phyloP scores from a whole-genome alignment of 2,329 filamentous ascomycete genomes.

The Gaeumannomyces tritici region DNA sequence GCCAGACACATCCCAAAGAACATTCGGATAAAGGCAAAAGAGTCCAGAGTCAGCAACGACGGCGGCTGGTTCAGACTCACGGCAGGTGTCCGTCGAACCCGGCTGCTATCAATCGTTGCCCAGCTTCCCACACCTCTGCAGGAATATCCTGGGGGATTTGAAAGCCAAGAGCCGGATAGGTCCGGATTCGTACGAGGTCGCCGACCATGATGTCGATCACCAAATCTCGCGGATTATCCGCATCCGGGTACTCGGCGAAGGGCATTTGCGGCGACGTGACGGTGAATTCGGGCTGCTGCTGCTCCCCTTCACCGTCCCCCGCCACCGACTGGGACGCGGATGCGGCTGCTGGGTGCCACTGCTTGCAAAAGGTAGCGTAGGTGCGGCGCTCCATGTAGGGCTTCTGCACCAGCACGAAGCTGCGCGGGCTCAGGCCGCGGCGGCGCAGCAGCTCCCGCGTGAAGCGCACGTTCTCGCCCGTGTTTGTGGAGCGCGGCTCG shows the following conservation, averaged over 20 bases:
- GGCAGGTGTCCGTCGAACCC: conserved; percentile 29
- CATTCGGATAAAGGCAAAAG: too few species aligned
- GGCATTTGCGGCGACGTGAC: conserved; percentile 29
- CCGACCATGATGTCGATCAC: conserved; percentile 35
- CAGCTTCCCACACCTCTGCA: conserved; percentile 29
- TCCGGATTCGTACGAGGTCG: conserved; percentile 30
- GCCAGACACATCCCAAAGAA: too few species aligned
- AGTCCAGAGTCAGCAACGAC: too few species aligned
- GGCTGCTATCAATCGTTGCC: conserved; percentile 25
- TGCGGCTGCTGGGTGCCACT: conserved; percentile 27
- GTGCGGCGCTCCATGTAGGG: conserved; percentile 38
- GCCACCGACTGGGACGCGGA: neutral
- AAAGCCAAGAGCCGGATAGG: conserved; percentile 31
- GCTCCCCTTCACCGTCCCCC: neutral
- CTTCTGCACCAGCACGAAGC: conserved; percentile 35
- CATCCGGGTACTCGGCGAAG: conserved; percentile 30
- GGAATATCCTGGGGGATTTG: conserved; percentile 34
- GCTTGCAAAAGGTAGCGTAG: conserved; percentile 34
- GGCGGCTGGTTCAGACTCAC: conserved; percentile 7
- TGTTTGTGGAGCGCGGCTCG: conserved; percentile 31
- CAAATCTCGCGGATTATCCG: conserved; percentile 27
- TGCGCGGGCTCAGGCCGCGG: conserved; percentile 15
- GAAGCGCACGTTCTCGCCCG: conserved; percentile 36
- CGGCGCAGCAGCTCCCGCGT: conserved; percentile 24
- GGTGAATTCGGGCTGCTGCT: conserved; percentile 17